Conservation (phyloP, 345 rosid species). For the Laguncularia racemosa region DNA sequence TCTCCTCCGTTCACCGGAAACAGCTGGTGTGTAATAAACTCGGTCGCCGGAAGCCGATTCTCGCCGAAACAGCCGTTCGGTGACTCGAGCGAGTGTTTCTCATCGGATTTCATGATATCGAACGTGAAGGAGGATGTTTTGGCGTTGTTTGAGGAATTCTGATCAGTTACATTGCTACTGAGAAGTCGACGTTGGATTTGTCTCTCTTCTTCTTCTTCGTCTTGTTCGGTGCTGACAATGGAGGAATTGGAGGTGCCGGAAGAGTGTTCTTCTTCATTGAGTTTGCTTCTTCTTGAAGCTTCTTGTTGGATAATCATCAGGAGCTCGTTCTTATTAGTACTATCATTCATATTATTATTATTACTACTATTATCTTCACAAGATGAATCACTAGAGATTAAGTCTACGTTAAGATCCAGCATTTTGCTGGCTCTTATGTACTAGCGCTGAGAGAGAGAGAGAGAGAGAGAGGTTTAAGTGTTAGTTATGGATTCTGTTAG, state of each 20-base stretch:
- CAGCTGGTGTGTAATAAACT: slow-evolving; percentile 28
- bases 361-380: slow-evolving; percentile 9
- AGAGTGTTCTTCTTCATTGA: slow-evolving; percentile 24
- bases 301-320: not conserved
- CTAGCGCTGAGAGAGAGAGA: not conserved
- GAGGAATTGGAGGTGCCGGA: slow-evolving; percentile 49
- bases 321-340: not conserved
- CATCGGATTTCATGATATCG: slow-evolving; percentile 31
- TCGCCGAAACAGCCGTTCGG: not conserved
- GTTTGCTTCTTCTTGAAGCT: slow-evolving; percentile 9
- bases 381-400: slow-evolving; percentile 25
- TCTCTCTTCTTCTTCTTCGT: not conserved
- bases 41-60: slow-evolving; percentile 10
- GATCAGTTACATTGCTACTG: slow-evolving; percentile 18
- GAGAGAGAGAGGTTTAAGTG: not conserved
- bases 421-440: slow-evolving; percentile 7
- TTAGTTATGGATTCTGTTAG: too few species aligned
- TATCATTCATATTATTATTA: not conserved
- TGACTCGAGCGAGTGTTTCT: not conserved
- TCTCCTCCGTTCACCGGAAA: slow-evolving; percentile 36
- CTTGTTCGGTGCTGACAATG: slow-evolving; percentile 30
- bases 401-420: slow-evolving; percentile 68
- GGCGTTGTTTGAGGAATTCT: slow-evolving; percentile 27
- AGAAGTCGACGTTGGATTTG: not conserved
- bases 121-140: slow-evolving; percentile 28